Percentiles rank a stretch among this genome's conserved stretches.
These are phyloP conservation scores for Hypoxylon sp. DNA, from an alignment of 2,329 filamentous ascomycete species.

Conservation along the genomic window DNA sequence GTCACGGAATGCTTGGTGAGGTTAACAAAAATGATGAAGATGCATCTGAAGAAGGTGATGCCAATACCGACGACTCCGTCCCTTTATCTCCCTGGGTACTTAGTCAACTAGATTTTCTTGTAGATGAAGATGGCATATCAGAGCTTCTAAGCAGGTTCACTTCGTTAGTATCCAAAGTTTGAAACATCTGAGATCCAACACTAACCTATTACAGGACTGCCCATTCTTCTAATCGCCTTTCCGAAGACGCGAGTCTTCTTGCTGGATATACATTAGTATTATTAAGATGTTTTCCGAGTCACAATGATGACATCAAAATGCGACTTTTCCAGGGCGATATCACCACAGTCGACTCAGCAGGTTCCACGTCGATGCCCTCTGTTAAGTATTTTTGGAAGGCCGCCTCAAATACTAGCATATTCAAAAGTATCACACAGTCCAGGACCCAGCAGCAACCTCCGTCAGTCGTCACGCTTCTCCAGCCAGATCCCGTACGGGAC, in stretches of 20 bases:
- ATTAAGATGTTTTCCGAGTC: constrained; percentile 84
- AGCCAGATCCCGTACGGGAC: constrained; percentile 58
- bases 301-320: constrained; percentile 93
- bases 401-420: constrained; percentile 62
- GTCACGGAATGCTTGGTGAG: constrained; percentile 52
- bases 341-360: constrained; percentile 55
- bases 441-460: constrained; percentile 50
- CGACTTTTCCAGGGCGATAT: constrained; percentile 87
- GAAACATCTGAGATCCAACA: constrained; percentile 49
- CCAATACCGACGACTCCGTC: constrained; percentile 50
- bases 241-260: constrained; percentile 77
- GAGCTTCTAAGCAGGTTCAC: constrained; percentile 66
- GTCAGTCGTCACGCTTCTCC: constrained; percentile 49
- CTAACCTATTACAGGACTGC: constrained; percentile 53
- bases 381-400: constrained; percentile 89
- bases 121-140: constrained; percentile 82
- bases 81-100: constrained; percentile 71
- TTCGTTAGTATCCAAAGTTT: constrained; percentile 51
- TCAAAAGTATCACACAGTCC: constrained; percentile 54
- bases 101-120: constrained; percentile 76
- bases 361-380: constrained; percentile 68
- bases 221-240: constrained; percentile 55
- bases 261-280: constrained; percentile 90
- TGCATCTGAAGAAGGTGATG: constrained; percentile 59
- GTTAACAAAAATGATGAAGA: constrained; percentile 53